Base-by-base conservation (phyloP, 2,329 filamentous ascomycete genomes). In the Diaporthe sp. region DNA sequence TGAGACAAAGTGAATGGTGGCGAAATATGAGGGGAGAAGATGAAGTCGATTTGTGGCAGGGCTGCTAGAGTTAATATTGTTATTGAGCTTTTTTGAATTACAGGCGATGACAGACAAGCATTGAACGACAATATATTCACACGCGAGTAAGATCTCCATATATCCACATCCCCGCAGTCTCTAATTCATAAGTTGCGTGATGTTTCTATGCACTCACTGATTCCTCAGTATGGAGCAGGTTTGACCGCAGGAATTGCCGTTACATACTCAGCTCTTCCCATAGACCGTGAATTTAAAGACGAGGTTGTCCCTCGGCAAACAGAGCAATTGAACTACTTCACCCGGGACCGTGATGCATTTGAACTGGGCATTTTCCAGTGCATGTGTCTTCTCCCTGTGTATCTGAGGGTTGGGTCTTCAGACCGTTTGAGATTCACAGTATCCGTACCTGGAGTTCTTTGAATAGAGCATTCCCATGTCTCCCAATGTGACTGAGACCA, bases 1-100 rank as follows among this genome's bases (percentile, higher is more conserved):
- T 78, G 49, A 61, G 74, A 34, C 77, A 78, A 51, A 77, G 75
- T 34, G 74, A 75, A 31, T 78, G 77, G 77, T 78, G 76, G 76
- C 44, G 77, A 0, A 71, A 25, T 9, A 70, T 76, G 8, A 58
- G 77, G 28, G 75, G 75, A 22, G 77, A 78, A 22, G 77, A 78
- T 2, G 75, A 77, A 9, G 28, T n/a, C 9, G 49, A 76, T 34
- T 28, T 13, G 15, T 42, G 37, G 28, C 2, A 15, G 25, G 25
- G n/a, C 3, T 7, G 17, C 25, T 65, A 65, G 42, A n/a, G 8
- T 46, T 5, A n/a, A 31, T 34, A 1, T 13, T 17, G 1, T 34
- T 13, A 1, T 65, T 9, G 7, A 10, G 5, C 2, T 5, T 4
- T 31, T 6, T 15, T 7, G 9, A 3, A 3, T 12, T 31, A 22